phyloP scores from a whole-genome alignment of 345 rosid genomes.

The Populus pruinosa region DNA sequence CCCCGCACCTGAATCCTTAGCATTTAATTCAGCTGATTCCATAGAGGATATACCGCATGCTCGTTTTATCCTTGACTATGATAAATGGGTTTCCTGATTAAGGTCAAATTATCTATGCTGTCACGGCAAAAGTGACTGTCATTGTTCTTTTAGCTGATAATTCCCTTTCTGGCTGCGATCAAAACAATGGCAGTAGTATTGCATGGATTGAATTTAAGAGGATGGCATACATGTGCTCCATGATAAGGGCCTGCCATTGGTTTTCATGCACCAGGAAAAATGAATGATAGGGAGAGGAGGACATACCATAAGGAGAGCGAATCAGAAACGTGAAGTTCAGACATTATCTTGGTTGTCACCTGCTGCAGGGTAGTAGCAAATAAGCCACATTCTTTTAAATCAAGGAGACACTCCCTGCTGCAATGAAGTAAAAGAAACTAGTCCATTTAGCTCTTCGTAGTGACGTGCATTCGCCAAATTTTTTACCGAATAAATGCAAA shows the following conservation, averaged over 20 bases:
- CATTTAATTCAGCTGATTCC: constrained; percentile 41
- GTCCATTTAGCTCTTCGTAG: background rate
- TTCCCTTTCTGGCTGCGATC: no score
- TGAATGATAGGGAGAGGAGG: background rate
- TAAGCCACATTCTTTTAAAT: background rate
- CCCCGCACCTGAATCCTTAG: constrained; percentile 59
- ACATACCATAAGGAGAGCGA: constrained; percentile 29
- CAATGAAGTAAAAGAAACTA: background rate
- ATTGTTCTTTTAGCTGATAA: no score
- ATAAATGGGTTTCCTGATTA: no score
- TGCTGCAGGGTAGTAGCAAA: background rate
- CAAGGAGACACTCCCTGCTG: background rate
- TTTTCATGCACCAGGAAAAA: background rate
- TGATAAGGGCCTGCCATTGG: no score
- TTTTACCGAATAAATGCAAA: background rate
- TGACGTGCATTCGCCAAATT: background rate
- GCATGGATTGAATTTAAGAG: no score
- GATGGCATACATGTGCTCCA: no score
- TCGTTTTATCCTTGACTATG: background rate
- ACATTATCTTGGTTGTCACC: constrained; percentile 39
- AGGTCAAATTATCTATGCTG: no score
- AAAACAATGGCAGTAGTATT: no score
- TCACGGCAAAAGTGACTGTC: no score
- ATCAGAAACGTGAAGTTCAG: constrained; percentile 40
- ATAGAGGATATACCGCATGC: background rate